Evolutionary conservation across 331 rosid species (phyloP).

Genomic region (Pyrus hybrid): DNA sequence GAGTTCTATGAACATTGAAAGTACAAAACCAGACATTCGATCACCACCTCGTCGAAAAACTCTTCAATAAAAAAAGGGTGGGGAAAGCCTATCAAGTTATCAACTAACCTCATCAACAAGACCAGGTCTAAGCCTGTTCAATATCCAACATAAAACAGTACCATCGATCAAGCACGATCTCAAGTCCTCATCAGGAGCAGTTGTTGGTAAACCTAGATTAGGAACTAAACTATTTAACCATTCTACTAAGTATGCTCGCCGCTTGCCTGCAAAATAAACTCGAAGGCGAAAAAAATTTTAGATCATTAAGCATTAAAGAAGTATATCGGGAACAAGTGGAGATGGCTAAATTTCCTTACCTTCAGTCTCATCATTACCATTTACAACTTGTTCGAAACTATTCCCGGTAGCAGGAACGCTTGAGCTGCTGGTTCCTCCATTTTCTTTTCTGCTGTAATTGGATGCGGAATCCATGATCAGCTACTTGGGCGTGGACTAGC

Average conservation of each 20-base stretch:
- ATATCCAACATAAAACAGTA: slow-evolving; percentile 43
- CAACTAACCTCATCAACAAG: slow-evolving; percentile 42
- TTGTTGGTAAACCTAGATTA: slow-evolving; percentile 32
- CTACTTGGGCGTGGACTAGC: slow-evolving; percentile 10
- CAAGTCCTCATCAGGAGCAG: slow-evolving; percentile 52
- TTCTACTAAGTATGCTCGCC: slow-evolving; percentile 39
- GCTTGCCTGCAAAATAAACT: slow-evolving; percentile 39
- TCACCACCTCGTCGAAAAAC: slow-evolving; percentile 9
- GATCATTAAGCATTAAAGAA: not conserved
- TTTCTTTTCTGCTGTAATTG: slow-evolving; percentile 12
- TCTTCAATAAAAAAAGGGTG: not conserved
- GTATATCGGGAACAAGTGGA: not conserved
- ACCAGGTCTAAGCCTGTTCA: slow-evolving; percentile 52
- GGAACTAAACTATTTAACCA: slow-evolving; percentile 57
- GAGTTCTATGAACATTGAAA: slow-evolving; percentile 12
- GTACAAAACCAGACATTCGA: slow-evolving; percentile 8
- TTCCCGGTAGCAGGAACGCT: slow-evolving; percentile 18
- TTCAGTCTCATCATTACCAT: slow-evolving; percentile 27
- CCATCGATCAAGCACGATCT: slow-evolving; percentile 58
- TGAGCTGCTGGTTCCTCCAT: slow-evolving; percentile 16
- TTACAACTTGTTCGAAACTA: slow-evolving; percentile 1
- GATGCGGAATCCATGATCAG: slow-evolving; percentile 37
- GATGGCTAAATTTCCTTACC: slow-evolving; percentile 21
- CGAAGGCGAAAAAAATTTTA: not conserved
- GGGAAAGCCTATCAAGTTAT: not conserved